Evolutionary conservation across 2,329 filamentous ascomycete genomes (phyloP).

Genomic region (Aspergillus sp.): DNA sequence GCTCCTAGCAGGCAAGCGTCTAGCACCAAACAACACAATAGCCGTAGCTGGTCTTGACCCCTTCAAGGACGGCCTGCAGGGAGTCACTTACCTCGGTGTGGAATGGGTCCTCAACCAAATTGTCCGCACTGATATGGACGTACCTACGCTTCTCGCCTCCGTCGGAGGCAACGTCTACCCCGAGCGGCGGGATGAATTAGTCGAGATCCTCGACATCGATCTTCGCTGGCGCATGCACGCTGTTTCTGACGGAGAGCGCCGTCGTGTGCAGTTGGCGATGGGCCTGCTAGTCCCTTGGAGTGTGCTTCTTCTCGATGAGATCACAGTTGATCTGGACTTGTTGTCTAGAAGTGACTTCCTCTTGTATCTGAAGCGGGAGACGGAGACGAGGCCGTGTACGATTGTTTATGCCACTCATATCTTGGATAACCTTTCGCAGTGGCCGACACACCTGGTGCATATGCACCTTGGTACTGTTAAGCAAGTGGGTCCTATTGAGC

Average conservation of each 20-base stretch:
- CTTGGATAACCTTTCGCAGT: conserved; percentile 84
- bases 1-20: conserved; percentile 87
- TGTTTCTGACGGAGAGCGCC: conserved; percentile 84
- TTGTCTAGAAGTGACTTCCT: conserved; percentile 80
- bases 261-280: conserved; percentile 93
- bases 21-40: conserved; percentile 71
- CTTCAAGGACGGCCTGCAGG: conserved; percentile 82
- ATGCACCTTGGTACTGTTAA: conserved; percentile 87
- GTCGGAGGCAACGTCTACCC: conserved; percentile 83
- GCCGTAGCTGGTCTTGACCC: conserved; percentile 77
- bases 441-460: conserved; percentile 93
- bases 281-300: conserved; percentile 86
- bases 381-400: conserved; percentile 71
- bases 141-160: conserved; percentile 72
- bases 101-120: conserved; percentile 99
- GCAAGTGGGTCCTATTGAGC: conserved; percentile 71
- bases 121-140: conserved; percentile 89
- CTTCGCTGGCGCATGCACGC: conserved; percentile 90
- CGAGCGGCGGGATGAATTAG: conserved; percentile 75
- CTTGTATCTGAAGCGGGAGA: conserved; percentile 78
- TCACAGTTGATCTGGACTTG: conserved; percentile 92
- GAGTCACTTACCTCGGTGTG: conserved; percentile 91
- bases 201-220: conserved; percentile 86
- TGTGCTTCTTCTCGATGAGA: conserved; percentile 86
- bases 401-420: conserved; percentile 98